Conservation (phyloP, 2,329 filamentous ascomycete genomes). For the Stylonectria norvegica region DNA sequence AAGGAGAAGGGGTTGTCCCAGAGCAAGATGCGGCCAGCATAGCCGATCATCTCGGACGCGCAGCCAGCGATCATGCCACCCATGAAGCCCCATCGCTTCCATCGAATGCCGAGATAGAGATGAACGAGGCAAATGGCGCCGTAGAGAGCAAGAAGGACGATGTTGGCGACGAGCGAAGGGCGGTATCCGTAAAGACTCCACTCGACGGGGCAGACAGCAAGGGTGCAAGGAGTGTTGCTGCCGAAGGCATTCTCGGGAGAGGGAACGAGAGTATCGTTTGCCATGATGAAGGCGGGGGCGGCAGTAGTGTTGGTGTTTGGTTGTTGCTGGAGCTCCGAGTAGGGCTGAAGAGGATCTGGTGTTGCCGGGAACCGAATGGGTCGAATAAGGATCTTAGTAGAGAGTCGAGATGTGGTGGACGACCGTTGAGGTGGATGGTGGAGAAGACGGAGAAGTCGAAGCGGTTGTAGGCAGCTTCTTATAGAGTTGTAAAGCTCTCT, state of each 20-base stretch:
- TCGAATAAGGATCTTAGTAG: too few relatives aligned
- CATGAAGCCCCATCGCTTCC: conserved; percentile 48
- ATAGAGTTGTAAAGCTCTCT: too few relatives aligned
- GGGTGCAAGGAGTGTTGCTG: conserved; percentile 43
- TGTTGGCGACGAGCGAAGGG: conserved; percentile 52
- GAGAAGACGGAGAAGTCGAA: too few relatives aligned
- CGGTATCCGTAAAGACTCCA: conserved; percentile 53
- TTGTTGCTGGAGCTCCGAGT: background rate
- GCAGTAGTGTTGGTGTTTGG: conserved; percentile 21
- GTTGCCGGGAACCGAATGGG: too few relatives aligned
- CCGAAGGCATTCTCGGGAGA: conserved; percentile 40
- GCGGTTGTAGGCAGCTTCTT: too few relatives aligned
- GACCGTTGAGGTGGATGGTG: too few relatives aligned
- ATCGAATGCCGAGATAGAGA: conserved; percentile 42
- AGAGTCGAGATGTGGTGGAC: too few relatives aligned
- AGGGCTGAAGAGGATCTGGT: too few relatives aligned
- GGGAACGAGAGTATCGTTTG: too few relatives aligned
- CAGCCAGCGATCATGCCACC: conserved; percentile 54
- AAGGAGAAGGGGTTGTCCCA: conserved; percentile 57
- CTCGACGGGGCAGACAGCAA: conserved; percentile 45
- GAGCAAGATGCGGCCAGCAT: conserved; percentile 56
- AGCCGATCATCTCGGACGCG: conserved; percentile 58
- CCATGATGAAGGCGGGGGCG: conserved; percentile 15
- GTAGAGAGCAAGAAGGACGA: conserved; percentile 50
- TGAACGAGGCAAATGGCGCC: conserved; percentile 40